Evolutionary conservation across 768 basidiomycete genomes (phyloP).

Genomic region (Stropharia rugosoannulata): DNA sequence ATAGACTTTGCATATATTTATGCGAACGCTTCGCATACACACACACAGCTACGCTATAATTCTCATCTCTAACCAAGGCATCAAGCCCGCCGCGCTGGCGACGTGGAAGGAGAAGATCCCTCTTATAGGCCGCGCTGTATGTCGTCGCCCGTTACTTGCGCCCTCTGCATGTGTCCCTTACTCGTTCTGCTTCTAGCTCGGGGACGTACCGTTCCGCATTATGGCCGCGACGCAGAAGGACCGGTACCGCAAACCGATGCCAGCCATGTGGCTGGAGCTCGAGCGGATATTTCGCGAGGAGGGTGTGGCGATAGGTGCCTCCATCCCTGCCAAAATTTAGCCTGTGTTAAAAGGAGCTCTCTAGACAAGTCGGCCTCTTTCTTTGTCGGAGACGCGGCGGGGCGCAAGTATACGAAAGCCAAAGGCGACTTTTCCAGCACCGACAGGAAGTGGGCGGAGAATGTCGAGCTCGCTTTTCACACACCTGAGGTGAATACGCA

Average conservation of each 20-base stretch:
- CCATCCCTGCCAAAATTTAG: neutral
- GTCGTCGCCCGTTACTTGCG: constrained; percentile 15
- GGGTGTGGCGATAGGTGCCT: constrained; percentile 63
- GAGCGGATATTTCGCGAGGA: constrained; percentile 58
- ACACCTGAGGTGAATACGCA: constrained; percentile 73
- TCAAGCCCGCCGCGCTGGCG: constrained; percentile 45
- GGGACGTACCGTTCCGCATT: constrained; percentile 70
- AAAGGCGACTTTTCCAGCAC: constrained; percentile 74
- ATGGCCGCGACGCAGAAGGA: constrained; percentile 79
- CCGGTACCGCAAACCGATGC: constrained; percentile 81
- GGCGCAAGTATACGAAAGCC: constrained; percentile 47
- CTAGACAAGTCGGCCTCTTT: constrained; percentile 67
- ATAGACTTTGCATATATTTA: neutral
- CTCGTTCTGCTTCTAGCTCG: constrained; percentile 44
- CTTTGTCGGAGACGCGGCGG: constrained; percentile 91
- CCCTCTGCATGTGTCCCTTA: neutral
- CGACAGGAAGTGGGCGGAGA: constrained; percentile 85
- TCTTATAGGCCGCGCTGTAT: constrained; percentile 60
- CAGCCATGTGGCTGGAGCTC: constrained; percentile 82
- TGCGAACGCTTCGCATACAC: neutral
- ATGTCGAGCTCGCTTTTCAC: constrained; percentile 68
- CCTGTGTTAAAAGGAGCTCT: neutral
- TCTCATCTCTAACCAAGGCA: constrained; percentile 78
- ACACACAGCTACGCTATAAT: constrained; percentile 62
- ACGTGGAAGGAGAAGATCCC: constrained; percentile 80